Evolutionary conservation across 2,329 filamentous ascomycete genomes (phyloP).

Genomic region (Ceratocystis eucalypticola): DNA sequence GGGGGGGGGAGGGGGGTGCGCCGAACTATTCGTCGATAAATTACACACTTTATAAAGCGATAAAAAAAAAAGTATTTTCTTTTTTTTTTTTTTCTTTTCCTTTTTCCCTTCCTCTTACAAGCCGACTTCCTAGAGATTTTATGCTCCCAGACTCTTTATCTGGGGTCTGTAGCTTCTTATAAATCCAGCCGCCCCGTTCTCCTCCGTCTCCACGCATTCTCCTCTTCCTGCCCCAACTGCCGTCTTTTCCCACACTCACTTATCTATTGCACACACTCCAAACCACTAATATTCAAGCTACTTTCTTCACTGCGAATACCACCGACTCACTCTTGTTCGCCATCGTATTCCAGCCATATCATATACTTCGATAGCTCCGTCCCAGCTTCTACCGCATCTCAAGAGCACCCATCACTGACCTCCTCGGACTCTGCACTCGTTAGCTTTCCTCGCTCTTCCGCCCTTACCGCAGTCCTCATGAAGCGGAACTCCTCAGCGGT

Average conservation of each 20-base stretch:
- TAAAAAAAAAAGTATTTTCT: background rate
- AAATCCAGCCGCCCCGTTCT: constrained; percentile 10
- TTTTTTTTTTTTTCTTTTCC: background rate
- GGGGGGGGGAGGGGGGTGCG: background rate
- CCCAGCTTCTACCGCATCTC: background rate
- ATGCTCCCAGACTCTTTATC: constrained; percentile 1
- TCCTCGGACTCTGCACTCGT: background rate
- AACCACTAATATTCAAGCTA: background rate
- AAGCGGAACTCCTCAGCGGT: constrained; percentile 59
- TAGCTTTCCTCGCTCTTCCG: background rate
- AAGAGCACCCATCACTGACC: background rate
- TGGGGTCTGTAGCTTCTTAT: constrained; percentile 8
- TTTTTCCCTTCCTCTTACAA: background rate
- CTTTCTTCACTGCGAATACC: too few species aligned
- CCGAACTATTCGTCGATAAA: background rate
- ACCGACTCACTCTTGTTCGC: too few species aligned
- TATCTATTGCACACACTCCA: background rate
- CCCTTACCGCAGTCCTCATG: constrained; percentile 43
- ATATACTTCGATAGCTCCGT: background rate
- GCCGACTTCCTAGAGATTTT: constrained; percentile 8
- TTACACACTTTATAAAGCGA: background rate
- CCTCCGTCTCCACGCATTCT: constrained; percentile 1
- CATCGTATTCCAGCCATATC: too few species aligned
- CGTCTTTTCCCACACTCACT: background rate
- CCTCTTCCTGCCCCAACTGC: background rate